Evolutionary conservation across 192 early-diverging fungal genomes (phyloP), one percentile per base, ranked within the genome.

Genomic region (Geranomyces michiganensis): DNA sequence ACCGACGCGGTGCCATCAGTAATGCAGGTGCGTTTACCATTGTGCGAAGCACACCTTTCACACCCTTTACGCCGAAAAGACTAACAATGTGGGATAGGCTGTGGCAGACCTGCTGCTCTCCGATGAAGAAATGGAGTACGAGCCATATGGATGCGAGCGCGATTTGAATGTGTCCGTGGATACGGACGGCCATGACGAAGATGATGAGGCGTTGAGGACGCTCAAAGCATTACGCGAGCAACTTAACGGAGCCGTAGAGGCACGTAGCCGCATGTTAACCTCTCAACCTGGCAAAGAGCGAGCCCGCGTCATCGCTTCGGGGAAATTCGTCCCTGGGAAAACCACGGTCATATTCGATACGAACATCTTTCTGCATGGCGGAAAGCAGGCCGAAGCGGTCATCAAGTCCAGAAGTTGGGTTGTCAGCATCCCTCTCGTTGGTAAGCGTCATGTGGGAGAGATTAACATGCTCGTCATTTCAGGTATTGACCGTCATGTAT

Each of bases 321-420:
- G 22, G 44, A 62, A 48, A 32, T 6, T 63, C 17, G 41, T 56
- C 6, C 72, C 72, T 0, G 72, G 73, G 8, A 9, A 61, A 24
- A 74, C 73, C 22, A 49, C 48, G 27, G 41, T 74, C 21, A 66
- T 74, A 13, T 74, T 68, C 44, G 73, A 74, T 47, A 74, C 73
- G 15, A 74, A 74, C 48, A 29, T 67, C 13, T 74, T 22, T 41
- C 56, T 74, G 22, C 32, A 61, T 21, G 17, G 46, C 29, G 30
- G 68, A 22, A 31, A 60, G 15, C 61, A 47, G 5, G 41, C 68
- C 12, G 31, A 32, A 29, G 6, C 29, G 12, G 31, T 74, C 24
- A 51, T 68, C 22, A 45, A 59, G 10, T 59, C 53, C 17, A 66
- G 73, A 30, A n/a, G 26, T 9, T 75, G 67, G 60, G 45, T 46